Conservation (phyloP, 2,329 filamentous ascomycete species). For the Colletotrichum lentis region DNA sequence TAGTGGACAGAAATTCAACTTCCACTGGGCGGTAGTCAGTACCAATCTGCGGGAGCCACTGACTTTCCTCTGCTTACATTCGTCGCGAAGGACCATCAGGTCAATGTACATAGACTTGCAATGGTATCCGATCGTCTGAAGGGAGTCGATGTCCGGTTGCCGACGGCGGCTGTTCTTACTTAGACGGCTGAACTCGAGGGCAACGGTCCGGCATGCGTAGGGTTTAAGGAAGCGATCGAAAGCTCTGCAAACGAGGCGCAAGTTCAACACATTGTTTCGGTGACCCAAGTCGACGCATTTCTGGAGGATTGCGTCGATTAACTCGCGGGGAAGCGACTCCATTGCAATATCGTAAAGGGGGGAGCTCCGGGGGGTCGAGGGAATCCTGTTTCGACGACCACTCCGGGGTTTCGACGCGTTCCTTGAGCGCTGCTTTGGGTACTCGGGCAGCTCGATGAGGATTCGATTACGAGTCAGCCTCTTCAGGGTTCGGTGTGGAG, state of each 20-base stretch:
- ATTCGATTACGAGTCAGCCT: not conserved
- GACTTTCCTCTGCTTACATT: slow-evolving; percentile 47
- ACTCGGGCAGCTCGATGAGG: not conserved
- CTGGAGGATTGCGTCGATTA: slow-evolving; percentile 57
- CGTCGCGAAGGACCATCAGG: slow-evolving; percentile 62
- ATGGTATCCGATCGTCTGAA: slow-evolving; percentile 57
- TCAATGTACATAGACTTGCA: slow-evolving; percentile 61
- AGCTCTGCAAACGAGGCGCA: slow-evolving; percentile 59
- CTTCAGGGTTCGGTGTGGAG: not conserved
- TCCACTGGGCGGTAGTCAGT: slow-evolving; percentile 50
- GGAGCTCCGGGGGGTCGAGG: slow-evolving; percentile 11
- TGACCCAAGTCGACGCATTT: slow-evolving; percentile 52
- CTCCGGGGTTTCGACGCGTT: not conserved
- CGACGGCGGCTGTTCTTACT: slow-evolving; percentile 47
- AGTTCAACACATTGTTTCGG: slow-evolving; percentile 55
- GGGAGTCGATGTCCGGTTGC: slow-evolving; percentile 50
- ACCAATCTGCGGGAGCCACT: not conserved
- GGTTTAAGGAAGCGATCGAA: slow-evolving; percentile 59
- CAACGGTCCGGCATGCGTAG: slow-evolving; percentile 56
- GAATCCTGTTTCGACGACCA: not conserved
- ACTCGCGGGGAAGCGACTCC: slow-evolving; percentile 58
- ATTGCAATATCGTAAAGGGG: slow-evolving; percentile 44
- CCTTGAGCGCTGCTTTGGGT: not conserved
- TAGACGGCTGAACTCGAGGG: slow-evolving; percentile 60
- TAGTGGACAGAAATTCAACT: slow-evolving; percentile 56